These are phyloP conservation scores for Catenaria anguillulae DNA, from an alignment of 371 early-diverging fungal genomes.

Conservation along the genomic window DNA sequence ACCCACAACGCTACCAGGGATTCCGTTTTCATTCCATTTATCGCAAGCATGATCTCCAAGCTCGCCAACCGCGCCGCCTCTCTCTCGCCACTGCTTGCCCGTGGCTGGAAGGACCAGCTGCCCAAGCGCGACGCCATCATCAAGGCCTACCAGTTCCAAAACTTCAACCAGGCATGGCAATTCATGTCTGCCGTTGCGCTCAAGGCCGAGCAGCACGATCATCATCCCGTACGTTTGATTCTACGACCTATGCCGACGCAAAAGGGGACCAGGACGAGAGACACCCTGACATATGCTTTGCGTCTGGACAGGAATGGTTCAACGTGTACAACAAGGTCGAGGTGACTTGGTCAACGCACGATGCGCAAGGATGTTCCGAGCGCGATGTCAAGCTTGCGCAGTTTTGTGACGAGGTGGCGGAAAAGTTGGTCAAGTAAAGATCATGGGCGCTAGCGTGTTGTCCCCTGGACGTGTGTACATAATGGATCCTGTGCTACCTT, in stretches of 20 bases:
- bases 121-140: constrained; percentile 56
- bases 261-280: too few relatives aligned
- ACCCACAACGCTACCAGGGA: too few relatives aligned
- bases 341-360: constrained; percentile 77
- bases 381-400: constrained; percentile 66
- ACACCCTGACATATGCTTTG: too few relatives aligned
- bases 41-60: not conserved
- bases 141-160: constrained; percentile 56
- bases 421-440: too few relatives aligned
- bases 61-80: constrained; percentile 3
- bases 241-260: too few relatives aligned
- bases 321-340: constrained; percentile 85
- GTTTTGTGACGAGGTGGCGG: constrained; percentile 37
- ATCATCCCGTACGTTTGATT: constrained; percentile 51
- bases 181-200: constrained; percentile 89
- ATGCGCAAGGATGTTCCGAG: constrained; percentile 61
- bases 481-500: too few relatives aligned
- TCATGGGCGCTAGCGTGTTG: too few relatives aligned
- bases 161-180: constrained; percentile 78
- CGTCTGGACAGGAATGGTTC: constrained; percentile 66
- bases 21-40: too few relatives aligned
- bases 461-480: too few relatives aligned
- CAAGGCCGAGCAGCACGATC: constrained; percentile 75
- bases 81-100: not conserved
- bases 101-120: constrained; percentile 5